Base-by-base conservation (phyloP, 495 filamentous ascomycete genomes). In the Trichoderma parareesei region DNA sequence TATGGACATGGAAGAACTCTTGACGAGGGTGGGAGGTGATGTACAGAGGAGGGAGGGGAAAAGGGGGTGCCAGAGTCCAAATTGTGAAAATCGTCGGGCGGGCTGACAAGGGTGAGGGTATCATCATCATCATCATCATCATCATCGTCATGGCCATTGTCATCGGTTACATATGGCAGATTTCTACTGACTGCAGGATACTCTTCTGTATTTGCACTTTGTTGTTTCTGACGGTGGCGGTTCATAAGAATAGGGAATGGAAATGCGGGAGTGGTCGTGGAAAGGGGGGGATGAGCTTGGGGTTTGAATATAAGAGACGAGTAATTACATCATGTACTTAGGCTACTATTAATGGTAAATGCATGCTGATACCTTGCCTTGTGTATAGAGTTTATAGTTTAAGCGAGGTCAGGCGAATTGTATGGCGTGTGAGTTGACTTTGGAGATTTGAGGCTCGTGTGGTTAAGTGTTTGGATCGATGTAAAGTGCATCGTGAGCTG, bases 81-180 rank as follows among this genome's bases (percentile, higher is more conserved):
- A 57, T 18, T 35, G 53, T 35, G 27, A 57, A 37, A 18, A 57
- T 9, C 5, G 18, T 20, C 53, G 16, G 27, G 53, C 27, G 27
- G 53, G 53, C 27, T 57, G 53, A 57, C 53, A 35, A 18, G 53
- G 14, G 33, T n/a, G 11, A 57, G 18, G 53, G 18, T 37, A 33
- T 57, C 27, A 57, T 57, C 10, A 37, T 57, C 48, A 33, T 57
- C 27, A 57, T 57, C 10, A 37, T 57, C 48, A 53, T 18, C 48
- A 53, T 53, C 13, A 27, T 55, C 53, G 18, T 37, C 53, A 35
- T 57, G 27, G 18, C 11, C 53, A 33, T 57, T 37, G 33, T 57
- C 53, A 57, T 57, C 33, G 27, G 53, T 57, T 57, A 57, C 53
- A 57, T 57, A 57, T 57, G 16, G 20, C 37, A 35, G 53, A 35